Percentiles rank a stretch among this genome's conserved stretches.
Evolutionary conservation across 768 basidiomycete species (phyloP).

Genomic region (Termitomyces sp.): DNA sequence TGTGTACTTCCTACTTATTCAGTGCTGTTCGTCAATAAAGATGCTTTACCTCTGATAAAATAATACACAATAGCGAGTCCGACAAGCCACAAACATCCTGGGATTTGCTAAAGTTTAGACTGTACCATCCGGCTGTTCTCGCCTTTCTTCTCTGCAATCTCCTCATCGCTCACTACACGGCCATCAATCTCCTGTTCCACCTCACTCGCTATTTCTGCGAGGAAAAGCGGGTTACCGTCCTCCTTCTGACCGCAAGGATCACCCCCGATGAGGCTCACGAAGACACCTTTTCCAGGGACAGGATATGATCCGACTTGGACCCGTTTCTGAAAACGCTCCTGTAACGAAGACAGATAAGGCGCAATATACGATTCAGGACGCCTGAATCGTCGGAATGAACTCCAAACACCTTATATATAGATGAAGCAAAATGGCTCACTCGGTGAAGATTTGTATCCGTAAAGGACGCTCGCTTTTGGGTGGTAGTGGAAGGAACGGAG

Average conservation of each 20-base stretch:
- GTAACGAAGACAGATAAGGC: constrained; percentile 80
- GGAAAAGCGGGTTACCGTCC: constrained; percentile 47
- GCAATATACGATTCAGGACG: constrained; percentile 80
- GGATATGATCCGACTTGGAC: constrained; percentile 86
- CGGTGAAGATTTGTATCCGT: constrained; percentile 82
- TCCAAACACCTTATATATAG: constrained; percentile 1
- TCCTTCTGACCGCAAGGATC: constrained; percentile 34
- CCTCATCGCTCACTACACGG: constrained; percentile 61
- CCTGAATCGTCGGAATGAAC: constrained; percentile 24
- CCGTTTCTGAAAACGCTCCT: constrained; percentile 67
- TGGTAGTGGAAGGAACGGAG: constrained; percentile 76
- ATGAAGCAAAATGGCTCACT: constrained; percentile 38
- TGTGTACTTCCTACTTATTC: no score
- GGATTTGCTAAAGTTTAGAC: constrained; percentile 2
- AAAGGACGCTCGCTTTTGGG: constrained; percentile 70
- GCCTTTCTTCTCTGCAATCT: constrained; percentile 52
- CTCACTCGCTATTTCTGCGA: constrained; percentile 59
- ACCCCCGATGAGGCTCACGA: constrained; percentile 68
- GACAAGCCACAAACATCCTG: neutral
- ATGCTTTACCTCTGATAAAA: neutral
- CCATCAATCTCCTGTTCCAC: constrained; percentile 61
- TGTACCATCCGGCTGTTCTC: constrained; percentile 7
- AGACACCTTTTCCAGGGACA: constrained; percentile 60
- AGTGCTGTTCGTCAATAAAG: neutral
- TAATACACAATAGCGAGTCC: neutral